A percentile compares a stretch with the other conserved stretches of the same genome.
Conservation (phyloP, 2,329 filamentous ascomycete genomes). For the Colletotrichum graminicola region DNA sequence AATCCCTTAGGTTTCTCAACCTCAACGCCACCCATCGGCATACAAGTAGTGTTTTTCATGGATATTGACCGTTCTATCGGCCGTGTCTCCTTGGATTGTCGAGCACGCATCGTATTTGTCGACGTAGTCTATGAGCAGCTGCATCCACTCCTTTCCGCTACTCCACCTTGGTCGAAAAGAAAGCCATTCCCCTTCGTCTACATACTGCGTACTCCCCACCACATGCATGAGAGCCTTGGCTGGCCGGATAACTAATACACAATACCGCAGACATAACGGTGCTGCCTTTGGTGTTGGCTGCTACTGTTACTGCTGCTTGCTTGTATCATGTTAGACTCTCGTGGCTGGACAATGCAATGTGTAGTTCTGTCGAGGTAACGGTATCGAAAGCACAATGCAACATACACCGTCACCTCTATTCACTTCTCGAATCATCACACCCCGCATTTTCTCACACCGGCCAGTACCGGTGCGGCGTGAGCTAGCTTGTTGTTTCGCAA, state of each 20-base stretch:
- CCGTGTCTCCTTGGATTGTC: no score
- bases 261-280: no score
- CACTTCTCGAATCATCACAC: constrained; percentile 4
- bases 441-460: constrained; percentile 12
- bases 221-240: neutral
- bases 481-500: neutral
- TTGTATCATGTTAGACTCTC: neutral
- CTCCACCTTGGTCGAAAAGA: constrained; percentile 2
- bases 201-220: neutral
- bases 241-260: neutral
- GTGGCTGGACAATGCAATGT: neutral
- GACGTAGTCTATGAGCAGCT: neutral
- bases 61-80: neutral
- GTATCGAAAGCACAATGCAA: neutral
- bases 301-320: neutral
- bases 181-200: neutral
- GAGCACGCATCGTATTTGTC: neutral
- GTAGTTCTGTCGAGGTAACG: neutral
- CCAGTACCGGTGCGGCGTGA: neutral
- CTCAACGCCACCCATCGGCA: neutral
- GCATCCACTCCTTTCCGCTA: neutral
- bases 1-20: neutral
- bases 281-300: neutral
- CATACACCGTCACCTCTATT: neutral
- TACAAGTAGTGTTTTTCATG: neutral